phyloP scores from a whole-genome alignment of 2,329 filamentous ascomycete genomes.

The Rhinocladiella similis region DNA sequence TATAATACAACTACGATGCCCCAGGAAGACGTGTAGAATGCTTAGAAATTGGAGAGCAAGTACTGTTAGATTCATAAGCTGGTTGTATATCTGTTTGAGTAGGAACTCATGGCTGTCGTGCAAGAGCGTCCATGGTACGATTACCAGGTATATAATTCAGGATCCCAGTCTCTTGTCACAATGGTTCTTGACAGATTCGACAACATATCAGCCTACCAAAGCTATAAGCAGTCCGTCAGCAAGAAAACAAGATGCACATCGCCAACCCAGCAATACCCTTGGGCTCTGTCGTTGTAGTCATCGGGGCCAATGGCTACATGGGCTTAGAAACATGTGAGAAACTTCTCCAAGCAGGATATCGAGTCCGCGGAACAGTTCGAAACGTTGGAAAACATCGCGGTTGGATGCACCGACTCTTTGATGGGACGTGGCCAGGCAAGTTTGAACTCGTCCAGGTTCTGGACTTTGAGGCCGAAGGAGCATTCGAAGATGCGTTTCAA shows the following conservation, averaged over 20 bases:
- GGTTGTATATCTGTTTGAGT: not conserved
- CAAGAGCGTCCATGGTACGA: no score
- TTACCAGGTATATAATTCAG: no score
- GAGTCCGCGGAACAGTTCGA: not conserved
- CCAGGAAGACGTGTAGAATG: not conserved
- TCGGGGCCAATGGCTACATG: conserved; percentile 1
- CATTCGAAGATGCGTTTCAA: not conserved
- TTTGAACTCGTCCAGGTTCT: not conserved
- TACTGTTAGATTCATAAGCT: not conserved
- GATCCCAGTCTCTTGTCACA: no score
- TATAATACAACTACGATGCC: no score
- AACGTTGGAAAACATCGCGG: not conserved
- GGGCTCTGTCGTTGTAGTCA: not conserved
- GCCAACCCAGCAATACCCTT: not conserved
- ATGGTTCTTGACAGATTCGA: no score
- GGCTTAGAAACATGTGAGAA: not conserved
- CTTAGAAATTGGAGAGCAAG: not conserved
- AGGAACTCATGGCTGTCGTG: no score
- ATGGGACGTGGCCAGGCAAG: not conserved
- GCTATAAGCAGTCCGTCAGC: not conserved
- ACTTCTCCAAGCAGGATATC: not conserved
- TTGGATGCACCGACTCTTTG: not conserved
- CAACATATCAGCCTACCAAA: no score
- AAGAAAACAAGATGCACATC: not conserved
- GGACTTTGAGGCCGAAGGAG: not conserved